Conservation (phyloP, 306 rosid genomes). For the Trifolium pratense region DNA sequence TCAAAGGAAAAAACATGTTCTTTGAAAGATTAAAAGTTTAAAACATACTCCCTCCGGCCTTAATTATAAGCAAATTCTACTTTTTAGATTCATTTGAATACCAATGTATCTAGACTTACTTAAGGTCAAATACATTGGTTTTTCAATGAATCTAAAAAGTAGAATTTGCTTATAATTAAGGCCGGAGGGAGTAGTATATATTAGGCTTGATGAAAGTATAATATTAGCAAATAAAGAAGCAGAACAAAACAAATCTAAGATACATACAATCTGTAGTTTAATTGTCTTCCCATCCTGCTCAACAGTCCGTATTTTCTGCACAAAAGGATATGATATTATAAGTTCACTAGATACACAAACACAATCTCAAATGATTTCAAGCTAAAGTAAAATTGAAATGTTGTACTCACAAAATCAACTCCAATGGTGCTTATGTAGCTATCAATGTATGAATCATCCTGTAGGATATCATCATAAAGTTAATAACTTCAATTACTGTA, state of each 20-base stretch:
- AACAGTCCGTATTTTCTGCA: constrained; percentile 64
- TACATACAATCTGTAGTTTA: constrained; percentile 63
- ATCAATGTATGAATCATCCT: constrained; percentile 98
- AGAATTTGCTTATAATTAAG: too few species aligned
- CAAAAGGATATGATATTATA: constrained; percentile 28
- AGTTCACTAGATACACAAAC: constrained; percentile 4
- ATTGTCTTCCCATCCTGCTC: constrained; percentile 69
- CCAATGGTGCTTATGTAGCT: constrained; percentile 99
- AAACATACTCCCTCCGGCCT: too few species aligned
- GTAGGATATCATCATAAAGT: constrained; percentile 34
- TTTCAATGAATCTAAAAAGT: too few species aligned
- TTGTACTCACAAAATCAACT: constrained; percentile 90
- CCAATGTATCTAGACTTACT: too few species aligned
- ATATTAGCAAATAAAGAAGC: constrained; percentile 19
- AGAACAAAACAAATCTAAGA: constrained; percentile 37
- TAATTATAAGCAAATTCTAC: too few species aligned
- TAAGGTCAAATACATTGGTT: too few species aligned
- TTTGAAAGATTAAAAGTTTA: not conserved
- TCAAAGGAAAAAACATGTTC: constrained; percentile 9
- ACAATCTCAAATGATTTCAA: constrained; percentile 40
- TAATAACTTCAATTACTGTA: constrained; percentile 25
- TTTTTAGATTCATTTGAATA: too few species aligned
- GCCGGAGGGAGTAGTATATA: constrained; percentile 8
- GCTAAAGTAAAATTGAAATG: constrained; percentile 12
- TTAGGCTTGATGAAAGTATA: constrained; percentile 25